These are phyloP conservation scores for Blastobotrys ciferrii DNA, from an alignment of 1,139 yeast genomes.

Conservation along the genomic window DNA sequence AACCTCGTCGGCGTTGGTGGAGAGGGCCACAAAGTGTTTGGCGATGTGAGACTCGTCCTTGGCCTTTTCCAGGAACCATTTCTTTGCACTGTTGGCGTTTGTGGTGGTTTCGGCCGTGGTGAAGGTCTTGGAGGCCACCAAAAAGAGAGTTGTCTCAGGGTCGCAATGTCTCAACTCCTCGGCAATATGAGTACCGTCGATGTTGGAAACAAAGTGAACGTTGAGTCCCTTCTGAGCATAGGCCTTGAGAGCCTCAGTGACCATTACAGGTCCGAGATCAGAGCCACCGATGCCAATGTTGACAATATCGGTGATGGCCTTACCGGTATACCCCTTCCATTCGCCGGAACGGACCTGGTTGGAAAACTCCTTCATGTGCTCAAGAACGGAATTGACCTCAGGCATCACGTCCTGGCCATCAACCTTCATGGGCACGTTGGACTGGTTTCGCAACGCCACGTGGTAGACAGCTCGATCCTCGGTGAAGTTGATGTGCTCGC, in stretches of 20 bases:
- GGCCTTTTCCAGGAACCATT: constrained; percentile 81
- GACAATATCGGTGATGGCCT: constrained; percentile 87
- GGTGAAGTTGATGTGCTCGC: constrained; percentile 91
- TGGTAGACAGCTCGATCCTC: constrained; percentile 97
- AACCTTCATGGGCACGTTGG: constrained; percentile 76
- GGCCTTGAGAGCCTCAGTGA: constrained; percentile 93
- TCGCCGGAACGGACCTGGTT: constrained; percentile 84
- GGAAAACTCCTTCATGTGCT: constrained; percentile 95
- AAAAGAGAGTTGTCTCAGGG: constrained; percentile 90
- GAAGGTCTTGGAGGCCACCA: constrained; percentile 96
- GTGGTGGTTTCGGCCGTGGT: constrained; percentile 98
- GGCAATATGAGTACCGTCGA: constrained; percentile 96
- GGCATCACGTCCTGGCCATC: constrained; percentile 87
- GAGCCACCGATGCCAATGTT: constrained; percentile 99
- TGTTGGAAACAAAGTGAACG: constrained; percentile 94
- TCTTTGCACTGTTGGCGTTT: constrained; percentile 91
- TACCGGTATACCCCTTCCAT: constrained; percentile 97
- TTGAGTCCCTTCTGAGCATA: constrained; percentile 73
- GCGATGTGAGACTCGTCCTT: constrained; percentile 73
- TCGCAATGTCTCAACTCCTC: constrained; percentile 76
- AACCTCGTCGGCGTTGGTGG: constrained; percentile 90
- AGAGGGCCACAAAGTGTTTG: constrained; percentile 94
- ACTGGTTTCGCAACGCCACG: constrained; percentile 91
- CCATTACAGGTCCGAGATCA: constrained; percentile 99
- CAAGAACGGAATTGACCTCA: constrained; percentile 85